Evolutionary conservation across 2,329 filamentous ascomycete species (phyloP), one percentile per base, ranked within the genome.

Genomic region (Monilinia vaccinii-corymbosi): DNA sequence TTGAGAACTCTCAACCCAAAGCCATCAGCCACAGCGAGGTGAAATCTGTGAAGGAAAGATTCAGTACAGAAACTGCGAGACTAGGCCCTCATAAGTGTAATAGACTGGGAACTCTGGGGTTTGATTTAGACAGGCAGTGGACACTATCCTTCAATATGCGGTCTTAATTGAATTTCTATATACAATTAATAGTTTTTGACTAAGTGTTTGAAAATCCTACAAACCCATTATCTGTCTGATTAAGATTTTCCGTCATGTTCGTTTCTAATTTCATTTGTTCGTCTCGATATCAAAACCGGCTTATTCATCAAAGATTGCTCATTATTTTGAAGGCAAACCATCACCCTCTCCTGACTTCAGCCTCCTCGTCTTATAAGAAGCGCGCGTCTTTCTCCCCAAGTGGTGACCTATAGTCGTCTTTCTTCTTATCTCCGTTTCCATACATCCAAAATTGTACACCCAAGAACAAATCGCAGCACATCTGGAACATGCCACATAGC

Each of bases 401-500:
- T 28, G 66, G 64, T 25, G 64, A 66, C 45, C 62, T 61, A n/a
- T 40, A 44, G 31, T 23, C 62, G 49, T 68, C 63, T 7, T 64
- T 68, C 55, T 69, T 71, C 8, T 63, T 51, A 11, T 60, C 31
- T 16, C 56, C 79, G 53, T 80, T 77, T 13, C 85, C 85, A 72
- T 88, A 91, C 74, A 86, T 77, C 68, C 81, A 79, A 73, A 89
- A 93, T 72, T 94, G 89, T 18, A 87, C 72, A 2, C 88, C 89
- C 49, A 94, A 78, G 64, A 88, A 85, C 52, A 79, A 75, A 75
- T 95, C 89, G 74, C 90, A 93, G 25, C 76, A 77, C 23, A 88
- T 87, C 77, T 94, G 89, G 74, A 94, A 91, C 59, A 91, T 78
- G 65, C 88, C 90, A 70, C 89, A 93, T 23, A 90, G 74, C 76